A percentile compares a stretch with the other conserved stretches of the same genome.
Evolutionary conservation across 345 rosid species (phyloP).

Genomic region (Citrus medica): DNA sequence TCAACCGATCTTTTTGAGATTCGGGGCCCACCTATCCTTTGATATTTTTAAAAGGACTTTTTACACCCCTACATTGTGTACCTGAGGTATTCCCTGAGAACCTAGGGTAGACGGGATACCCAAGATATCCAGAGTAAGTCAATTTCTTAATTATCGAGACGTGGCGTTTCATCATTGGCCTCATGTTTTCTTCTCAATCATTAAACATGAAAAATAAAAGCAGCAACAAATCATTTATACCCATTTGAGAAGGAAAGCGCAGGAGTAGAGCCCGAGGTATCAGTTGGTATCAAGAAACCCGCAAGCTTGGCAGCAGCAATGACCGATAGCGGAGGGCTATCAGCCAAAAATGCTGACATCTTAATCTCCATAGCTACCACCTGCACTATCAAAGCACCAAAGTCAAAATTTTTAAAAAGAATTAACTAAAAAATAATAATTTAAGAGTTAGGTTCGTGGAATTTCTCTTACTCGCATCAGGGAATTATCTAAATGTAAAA

Average conservation of each 20-base stretch:
- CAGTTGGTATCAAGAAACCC: conserved; percentile 25
- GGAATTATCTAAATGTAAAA: neutral
- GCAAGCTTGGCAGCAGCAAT: conserved; percentile 59
- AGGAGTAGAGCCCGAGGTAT: conserved; percentile 37
- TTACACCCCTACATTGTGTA: too few relatives aligned
- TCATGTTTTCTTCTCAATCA: too few relatives aligned
- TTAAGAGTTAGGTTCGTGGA: neutral
- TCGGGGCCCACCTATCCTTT: too few relatives aligned
- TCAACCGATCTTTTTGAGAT: too few relatives aligned
- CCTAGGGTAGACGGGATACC: too few relatives aligned
- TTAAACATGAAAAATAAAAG: too few relatives aligned
- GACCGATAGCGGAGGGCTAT: conserved; percentile 54
- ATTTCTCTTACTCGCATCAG: neutral
- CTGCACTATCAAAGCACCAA: too few relatives aligned
- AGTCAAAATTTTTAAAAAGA: too few relatives aligned
- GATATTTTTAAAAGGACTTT: too few relatives aligned
- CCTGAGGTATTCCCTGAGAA: too few relatives aligned
- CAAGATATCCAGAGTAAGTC: rapidly evolving
- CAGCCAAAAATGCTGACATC: neutral
- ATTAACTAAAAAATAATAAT: too few relatives aligned
- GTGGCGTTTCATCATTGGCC: rapidly evolving
- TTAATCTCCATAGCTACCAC: neutral
- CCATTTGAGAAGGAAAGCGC: conserved; percentile 17
- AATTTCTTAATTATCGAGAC: too few relatives aligned
- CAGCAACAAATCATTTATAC: neutral